Conservation (phyloP, 345 rosid species). For the Physaria fendleri region DNA sequence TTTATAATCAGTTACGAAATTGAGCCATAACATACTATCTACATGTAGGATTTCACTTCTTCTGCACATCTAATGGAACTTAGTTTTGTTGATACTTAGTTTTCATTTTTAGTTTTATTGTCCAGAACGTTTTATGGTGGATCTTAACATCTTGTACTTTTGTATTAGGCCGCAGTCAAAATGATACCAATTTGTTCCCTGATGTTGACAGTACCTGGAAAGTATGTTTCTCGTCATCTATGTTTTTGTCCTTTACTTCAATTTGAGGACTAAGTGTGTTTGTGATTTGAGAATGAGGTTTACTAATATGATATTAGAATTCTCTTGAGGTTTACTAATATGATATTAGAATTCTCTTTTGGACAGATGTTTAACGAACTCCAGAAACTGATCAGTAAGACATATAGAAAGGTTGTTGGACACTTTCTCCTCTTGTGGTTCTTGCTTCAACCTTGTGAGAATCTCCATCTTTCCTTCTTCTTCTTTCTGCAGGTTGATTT, state of each 20-base stretch:
- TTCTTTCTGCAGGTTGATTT: neutral
- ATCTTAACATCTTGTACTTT: conserved; percentile 12
- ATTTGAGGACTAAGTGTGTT: neutral
- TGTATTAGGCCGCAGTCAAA: conserved; percentile 55
- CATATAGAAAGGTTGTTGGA: conserved; percentile 77
- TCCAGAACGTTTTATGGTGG: neutral
- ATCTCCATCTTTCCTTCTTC: neutral
- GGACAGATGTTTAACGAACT: conserved; percentile 72
- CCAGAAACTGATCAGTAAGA: conserved; percentile 71
- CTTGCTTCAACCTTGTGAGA: conserved; percentile 69
- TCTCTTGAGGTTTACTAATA: neutral
- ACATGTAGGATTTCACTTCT: neutral
- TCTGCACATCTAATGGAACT: neutral
- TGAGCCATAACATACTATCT: neutral
- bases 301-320: neutral
- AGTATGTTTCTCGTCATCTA: conserved; percentile 34
- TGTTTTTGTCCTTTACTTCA: neutral
- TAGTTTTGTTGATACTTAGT: neutral
- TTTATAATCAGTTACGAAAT: neutral
- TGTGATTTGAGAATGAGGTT: neutral
- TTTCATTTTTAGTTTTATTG: neutral
- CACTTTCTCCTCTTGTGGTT: conserved; percentile 75
- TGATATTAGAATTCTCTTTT: neutral
- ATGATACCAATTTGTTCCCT: conserved; percentile 64
- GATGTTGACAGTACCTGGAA: conserved; percentile 86